Percentiles rank a stretch among this genome's conserved stretches.
Evolutionary conservation across 768 basidiomycete species (phyloP).

Genomic region (Stropharia rugosoannulata): DNA sequence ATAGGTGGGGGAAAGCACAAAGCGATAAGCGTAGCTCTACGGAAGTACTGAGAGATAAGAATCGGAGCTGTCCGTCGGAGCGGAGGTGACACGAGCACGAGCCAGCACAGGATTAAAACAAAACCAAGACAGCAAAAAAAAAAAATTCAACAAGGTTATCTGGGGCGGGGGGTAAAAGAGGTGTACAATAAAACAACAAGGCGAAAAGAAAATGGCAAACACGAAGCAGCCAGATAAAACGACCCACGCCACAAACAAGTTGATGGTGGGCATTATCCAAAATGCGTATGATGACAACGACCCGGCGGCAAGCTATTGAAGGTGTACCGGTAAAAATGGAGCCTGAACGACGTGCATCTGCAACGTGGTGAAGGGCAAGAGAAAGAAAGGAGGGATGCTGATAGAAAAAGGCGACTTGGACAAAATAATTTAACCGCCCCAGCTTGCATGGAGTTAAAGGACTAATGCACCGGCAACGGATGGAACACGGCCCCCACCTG

Average conservation of each 20-base stretch:
- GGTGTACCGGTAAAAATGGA: no score
- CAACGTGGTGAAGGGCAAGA: neutral
- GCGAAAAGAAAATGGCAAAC: slow-evolving; percentile 5
- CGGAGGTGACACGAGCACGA: neutral
- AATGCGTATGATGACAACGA: no score
- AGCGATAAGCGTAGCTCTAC: neutral
- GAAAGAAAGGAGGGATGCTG: neutral
- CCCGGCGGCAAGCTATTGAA: no score
- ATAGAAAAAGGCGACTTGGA: slow-evolving; percentile 12
- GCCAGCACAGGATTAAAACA: neutral
- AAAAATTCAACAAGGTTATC: neutral
- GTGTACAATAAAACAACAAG: slow-evolving; percentile 17
- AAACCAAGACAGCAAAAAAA: neutral
- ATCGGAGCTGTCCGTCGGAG: neutral
- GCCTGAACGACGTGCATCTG: neutral
- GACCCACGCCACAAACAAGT: slow-evolving; percentile 6
- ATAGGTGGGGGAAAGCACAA: neutral
- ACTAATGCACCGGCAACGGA: neutral
- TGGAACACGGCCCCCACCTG: neutral
- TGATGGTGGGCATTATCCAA: neutral
- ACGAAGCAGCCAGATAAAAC: neutral
- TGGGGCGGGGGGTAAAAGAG: slow-evolving; percentile 1
- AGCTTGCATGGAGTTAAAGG: neutral
- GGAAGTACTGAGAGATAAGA: slow-evolving; percentile 6
- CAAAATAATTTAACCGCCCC: slow-evolving; percentile 7